Conservation (phyloP, 129 eudicot species). For the Deinandra increscens region DNA sequence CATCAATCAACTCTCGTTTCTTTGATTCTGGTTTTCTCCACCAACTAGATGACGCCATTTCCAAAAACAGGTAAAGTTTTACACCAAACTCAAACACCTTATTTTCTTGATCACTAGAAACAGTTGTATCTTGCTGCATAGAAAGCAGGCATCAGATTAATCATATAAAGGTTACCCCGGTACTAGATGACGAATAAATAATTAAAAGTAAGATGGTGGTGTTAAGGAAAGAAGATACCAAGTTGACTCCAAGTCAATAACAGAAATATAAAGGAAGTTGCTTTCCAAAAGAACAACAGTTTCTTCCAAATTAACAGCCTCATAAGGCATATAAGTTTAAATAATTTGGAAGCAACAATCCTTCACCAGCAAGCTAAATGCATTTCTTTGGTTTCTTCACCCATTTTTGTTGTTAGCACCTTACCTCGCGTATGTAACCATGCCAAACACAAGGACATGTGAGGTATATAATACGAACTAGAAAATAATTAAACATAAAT, state of each 20-base stretch:
- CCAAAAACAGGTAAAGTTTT: background rate
- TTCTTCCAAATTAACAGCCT: slow-evolving; percentile 20
- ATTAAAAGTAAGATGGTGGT: slow-evolving; percentile 22
- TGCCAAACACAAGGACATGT: too few relatives aligned
- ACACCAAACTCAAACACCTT: background rate
- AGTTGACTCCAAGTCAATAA: slow-evolving; percentile 28
- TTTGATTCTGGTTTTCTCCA: slow-evolving; percentile 10
- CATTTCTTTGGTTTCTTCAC: background rate
- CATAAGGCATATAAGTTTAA: background rate
- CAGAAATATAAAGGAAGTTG: slow-evolving; percentile 1
- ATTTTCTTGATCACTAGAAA: slow-evolving; percentile 22
- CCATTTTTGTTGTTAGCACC: background rate
- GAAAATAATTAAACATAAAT: too few relatives aligned
- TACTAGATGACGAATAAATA: slow-evolving; percentile 19
- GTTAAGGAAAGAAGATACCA: slow-evolving; percentile 33
- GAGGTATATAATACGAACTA: too few relatives aligned
- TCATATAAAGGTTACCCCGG: slow-evolving; percentile 7
- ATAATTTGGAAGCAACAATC: background rate
- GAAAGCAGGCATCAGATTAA: background rate
- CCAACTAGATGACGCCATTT: slow-evolving; percentile 24
- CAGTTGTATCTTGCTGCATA: background rate
- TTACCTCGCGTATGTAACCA: background rate
- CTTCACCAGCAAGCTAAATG: slow-evolving; percentile 1
- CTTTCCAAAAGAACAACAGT: slow-evolving; percentile 24
- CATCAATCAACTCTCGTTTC: slow-evolving; percentile 23